Evolutionary conservation across 768 basidiomycete species (phyloP), one percentile per base, ranked within the genome.

Genomic region (Daedalea quercina): DNA sequence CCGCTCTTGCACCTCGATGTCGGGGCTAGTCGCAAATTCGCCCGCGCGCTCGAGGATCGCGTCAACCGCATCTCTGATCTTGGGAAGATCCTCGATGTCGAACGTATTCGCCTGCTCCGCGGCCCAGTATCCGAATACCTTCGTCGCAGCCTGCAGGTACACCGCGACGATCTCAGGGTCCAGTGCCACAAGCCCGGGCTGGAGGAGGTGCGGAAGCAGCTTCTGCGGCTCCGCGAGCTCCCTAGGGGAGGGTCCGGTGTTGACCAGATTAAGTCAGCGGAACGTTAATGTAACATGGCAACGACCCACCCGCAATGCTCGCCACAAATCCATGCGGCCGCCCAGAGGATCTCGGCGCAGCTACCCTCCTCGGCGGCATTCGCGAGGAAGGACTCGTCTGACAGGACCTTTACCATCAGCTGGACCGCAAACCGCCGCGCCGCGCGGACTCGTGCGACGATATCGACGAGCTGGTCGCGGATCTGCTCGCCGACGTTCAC

Each of bases 251-350:
- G 57, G 50, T 2, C 60, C 19, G 6, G 37, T 19, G 37, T 9
- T 8, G 17, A 35, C 8, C 9, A 35, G 34, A 35, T 35, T 8
- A 61, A 31, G 48, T 44, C n/a, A 22, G 2, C 34, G 15, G 26
- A n/a, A 31, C 20, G 35, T 25, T 20, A n/a, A 12, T 9, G 22
- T 15, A 50, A n/a, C 17, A 15, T 19, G 15, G 25, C 51, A 31
- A 47, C 13, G 26, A 73, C 86, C 65, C 60, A 94, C 94, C 82
- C 76, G 77, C 87, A 85, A 66, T 92, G 91, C 69, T 99, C 96
- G 19, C 94, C 95, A 56, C 90, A 93, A 59, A 97, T 89, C 90
- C 91, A 99, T 4, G 93, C 92, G 9, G 94, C 94, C 0, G 94
- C 96, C 80, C 90, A 92, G 1, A 96, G 72, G 9, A 95, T 80